Conservation (phyloP, 169 alveolate genomes). For the Hammondia hammondi region DNA sequence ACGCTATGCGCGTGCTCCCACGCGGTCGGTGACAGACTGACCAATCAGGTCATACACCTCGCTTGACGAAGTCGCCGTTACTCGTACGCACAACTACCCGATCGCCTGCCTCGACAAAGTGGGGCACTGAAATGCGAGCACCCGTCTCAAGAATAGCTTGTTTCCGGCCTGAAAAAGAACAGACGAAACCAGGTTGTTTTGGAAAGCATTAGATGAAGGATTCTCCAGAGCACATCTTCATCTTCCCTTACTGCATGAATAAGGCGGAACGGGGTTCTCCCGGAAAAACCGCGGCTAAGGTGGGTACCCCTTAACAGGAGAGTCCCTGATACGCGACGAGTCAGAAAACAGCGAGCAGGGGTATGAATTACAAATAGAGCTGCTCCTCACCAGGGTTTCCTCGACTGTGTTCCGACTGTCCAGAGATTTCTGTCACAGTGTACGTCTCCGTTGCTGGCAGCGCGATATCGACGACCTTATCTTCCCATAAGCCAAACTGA, state of each 20-base stretch:
- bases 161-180: conserved; percentile 21
- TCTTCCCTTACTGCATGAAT: not conserved
- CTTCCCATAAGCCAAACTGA: conserved; percentile 41
- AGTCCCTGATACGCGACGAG: no score
- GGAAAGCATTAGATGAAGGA: not conserved
- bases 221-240: not conserved
- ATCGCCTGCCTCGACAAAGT: conserved; percentile 11
- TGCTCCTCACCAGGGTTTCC: conserved; percentile 24
- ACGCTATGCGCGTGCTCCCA: no score
- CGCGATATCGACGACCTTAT: conserved; percentile 15
- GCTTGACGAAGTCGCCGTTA: conserved; percentile 39
- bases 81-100: conserved; percentile 38
- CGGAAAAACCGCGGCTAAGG: no score
- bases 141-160: conserved; percentile 34
- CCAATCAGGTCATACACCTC: not conserved
- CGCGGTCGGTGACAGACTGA: no score
- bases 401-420: not conserved
- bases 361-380: no score
- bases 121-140: conserved; percentile 45
- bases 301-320: no score
- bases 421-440: conserved; percentile 23
- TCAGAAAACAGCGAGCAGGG: no score
- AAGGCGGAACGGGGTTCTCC: no score
- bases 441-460: conserved; percentile 32
- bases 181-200: not conserved